Conservation (phyloP, 108 stramenopile genomes). For the Fistulifera pelliculosa region DNA sequence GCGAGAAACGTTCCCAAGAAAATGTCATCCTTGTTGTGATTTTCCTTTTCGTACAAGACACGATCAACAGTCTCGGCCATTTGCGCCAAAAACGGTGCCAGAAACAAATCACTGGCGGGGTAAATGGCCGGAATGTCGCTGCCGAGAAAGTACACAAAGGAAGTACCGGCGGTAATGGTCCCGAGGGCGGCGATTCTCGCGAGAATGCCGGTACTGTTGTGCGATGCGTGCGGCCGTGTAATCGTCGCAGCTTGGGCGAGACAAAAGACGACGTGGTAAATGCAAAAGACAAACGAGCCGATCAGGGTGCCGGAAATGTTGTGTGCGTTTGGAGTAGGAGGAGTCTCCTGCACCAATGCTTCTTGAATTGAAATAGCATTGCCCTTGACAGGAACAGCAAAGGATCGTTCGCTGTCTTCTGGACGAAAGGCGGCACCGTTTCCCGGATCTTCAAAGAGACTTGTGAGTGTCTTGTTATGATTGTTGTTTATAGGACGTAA, state of each 20-base stretch:
- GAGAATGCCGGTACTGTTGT: constrained; percentile 20
- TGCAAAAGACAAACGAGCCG: constrained; percentile 19
- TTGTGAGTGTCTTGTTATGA: no score
- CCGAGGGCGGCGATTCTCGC: constrained; percentile 35
- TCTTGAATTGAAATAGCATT: no score
- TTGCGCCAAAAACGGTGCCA: constrained; percentile 65
- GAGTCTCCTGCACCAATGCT: no score
- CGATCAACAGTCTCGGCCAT: constrained; percentile 48
- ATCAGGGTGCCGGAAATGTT: constrained; percentile 7
- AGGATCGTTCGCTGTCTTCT: no score
- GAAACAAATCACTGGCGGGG: constrained; percentile 49
- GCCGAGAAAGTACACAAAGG: constrained; percentile 14
- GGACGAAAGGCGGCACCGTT: no score
- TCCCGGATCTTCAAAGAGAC: no score
- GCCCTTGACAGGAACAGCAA: no score
- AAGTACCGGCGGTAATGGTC: constrained; percentile 16
- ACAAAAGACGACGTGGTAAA: constrained; percentile 52
- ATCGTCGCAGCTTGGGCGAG: constrained; percentile 55
- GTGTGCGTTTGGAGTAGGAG: no score
- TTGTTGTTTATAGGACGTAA: no score
- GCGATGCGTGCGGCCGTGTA: constrained; percentile 32
- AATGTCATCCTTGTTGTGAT: constrained; percentile 33
- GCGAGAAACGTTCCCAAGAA: constrained; percentile 52
- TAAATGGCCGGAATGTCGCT: constrained; percentile 31
- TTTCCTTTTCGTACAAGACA: constrained; percentile 11